Percentiles rank a stretch among this genome's conserved stretches.
phyloP scores from a whole-genome alignment of 176 grass and related monocot genomes.

The Oryza australiensis region DNA sequence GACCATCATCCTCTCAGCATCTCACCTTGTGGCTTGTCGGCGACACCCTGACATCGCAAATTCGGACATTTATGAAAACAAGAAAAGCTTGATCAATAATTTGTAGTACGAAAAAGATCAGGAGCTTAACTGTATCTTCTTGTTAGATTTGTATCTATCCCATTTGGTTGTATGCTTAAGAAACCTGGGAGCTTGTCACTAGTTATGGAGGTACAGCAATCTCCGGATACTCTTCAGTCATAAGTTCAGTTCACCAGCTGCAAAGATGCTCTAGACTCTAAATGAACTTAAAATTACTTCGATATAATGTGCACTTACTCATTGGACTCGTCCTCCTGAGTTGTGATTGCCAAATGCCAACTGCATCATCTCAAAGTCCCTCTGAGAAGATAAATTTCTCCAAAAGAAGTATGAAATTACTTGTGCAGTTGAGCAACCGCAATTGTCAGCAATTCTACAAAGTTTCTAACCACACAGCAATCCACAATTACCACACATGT shows the following conservation, averaged over 20 bases:
- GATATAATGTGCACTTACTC: neutral
- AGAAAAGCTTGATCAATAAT: slow-evolving; percentile 58
- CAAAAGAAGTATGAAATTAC: neutral
- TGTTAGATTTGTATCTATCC: slow-evolving; percentile 39
- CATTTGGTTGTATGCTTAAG: slow-evolving; percentile 40
- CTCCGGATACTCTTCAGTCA: slow-evolving; percentile 13
- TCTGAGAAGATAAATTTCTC: neutral
- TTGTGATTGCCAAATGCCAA: no score
- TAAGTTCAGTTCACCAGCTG: slow-evolving; percentile 20
- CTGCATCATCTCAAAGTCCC: neutral
- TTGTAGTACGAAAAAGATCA: slow-evolving; percentile 40
- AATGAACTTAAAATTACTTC: slow-evolving; percentile 8
- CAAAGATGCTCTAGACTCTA: slow-evolving; percentile 2
- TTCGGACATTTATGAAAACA: slow-evolving; percentile 33
- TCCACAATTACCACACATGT: neutral
- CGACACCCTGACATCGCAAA: neutral
- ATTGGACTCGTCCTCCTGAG: no score
- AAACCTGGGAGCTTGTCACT: slow-evolving; percentile 17
- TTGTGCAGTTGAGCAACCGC: neutral
- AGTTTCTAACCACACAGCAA: neutral
- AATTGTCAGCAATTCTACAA: neutral
- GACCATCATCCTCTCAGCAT: slow-evolving; percentile 13
- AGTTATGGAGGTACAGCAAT: slow-evolving; percentile 24
- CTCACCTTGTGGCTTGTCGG: slow-evolving; percentile 29
- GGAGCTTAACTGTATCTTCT: slow-evolving; percentile 40